phyloP scores from a whole-genome alignment of 495 filamentous ascomycete species.

The Xylaria intraflava region DNA sequence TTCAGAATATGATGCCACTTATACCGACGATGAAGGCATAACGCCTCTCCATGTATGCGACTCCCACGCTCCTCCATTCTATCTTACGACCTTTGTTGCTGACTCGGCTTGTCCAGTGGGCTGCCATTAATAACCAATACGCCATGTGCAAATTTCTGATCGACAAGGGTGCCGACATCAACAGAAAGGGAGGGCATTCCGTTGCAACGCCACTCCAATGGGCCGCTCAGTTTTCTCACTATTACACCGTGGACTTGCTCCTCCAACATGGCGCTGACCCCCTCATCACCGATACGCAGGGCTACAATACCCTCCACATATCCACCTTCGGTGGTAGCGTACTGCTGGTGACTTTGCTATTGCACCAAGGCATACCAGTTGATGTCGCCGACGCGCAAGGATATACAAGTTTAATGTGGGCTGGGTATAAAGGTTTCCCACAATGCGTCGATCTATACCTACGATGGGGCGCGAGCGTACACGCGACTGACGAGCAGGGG shows the following conservation, averaged over 20 bases:
- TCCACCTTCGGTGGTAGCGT: constrained; percentile 96
- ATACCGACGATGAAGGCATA: constrained; percentile 83
- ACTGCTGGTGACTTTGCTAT: constrained; percentile 72
- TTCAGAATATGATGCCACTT: constrained; percentile 71
- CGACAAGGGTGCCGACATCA: constrained; percentile 82
- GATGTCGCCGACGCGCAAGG: constrained; percentile 82
- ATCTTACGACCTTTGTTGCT: constrained; percentile 10
- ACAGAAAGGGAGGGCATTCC: constrained; percentile 90
- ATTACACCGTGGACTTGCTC: constrained; percentile 69
- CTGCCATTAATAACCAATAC: constrained; percentile 98
- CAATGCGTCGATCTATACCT: constrained; percentile 88
- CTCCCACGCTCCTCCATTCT: background rate
- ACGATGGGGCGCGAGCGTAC: constrained; percentile 91
- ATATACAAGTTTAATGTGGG: constrained; percentile 96
- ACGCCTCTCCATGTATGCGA: constrained; percentile 84
- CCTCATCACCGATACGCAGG: constrained; percentile 79
- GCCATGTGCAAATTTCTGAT: constrained; percentile 93
- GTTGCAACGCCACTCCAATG: constrained; percentile 90
- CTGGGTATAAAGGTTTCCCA: constrained; percentile 91
- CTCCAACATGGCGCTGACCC: constrained; percentile 86
- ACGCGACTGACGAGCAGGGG: constrained; percentile 81
- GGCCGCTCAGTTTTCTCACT: constrained; percentile 91
- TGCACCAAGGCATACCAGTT: constrained; percentile 90
- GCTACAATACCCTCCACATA: constrained; percentile 94
- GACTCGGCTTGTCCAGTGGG: constrained; percentile 63